These are phyloP conservation scores for Diaporthe citri DNA, from an alignment of 2,329 filamentous ascomycete genomes.

Conservation along the genomic window DNA sequence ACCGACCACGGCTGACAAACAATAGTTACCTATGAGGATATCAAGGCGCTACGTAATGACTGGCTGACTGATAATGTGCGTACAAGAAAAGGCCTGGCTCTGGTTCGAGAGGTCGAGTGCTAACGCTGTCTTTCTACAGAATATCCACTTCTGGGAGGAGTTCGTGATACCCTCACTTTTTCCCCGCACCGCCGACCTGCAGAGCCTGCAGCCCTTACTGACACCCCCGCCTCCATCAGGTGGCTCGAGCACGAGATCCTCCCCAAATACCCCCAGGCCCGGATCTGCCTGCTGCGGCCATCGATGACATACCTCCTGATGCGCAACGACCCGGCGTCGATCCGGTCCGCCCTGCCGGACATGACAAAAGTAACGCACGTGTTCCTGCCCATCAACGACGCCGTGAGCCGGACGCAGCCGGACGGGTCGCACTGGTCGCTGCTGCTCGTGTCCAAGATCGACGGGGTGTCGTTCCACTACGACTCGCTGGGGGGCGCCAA, in stretches of 20 bases:
- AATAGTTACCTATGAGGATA: conserved; percentile 87
- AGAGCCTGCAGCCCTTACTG: conserved; percentile 29
- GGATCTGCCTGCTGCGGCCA: conserved; percentile 91
- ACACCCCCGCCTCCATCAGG: conserved; percentile 52
- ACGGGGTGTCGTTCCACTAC: conserved; percentile 96
- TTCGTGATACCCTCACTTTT: conserved; percentile 58
- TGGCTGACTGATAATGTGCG: conserved; percentile 96
- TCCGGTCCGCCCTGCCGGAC: conserved; percentile 80
- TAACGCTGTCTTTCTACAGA: conserved; percentile 62
- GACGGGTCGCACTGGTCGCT: conserved; percentile 97
- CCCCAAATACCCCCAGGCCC: conserved; percentile 80
- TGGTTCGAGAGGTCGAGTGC: conserved; percentile 24
- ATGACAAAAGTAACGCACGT: conserved; percentile 88
- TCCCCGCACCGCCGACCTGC: conserved; percentile 11
- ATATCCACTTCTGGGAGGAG: conserved; percentile 98
- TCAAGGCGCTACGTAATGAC: conserved; percentile 88
- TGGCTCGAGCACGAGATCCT: conserved; percentile 93
- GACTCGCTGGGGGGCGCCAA: conserved; percentile 87
- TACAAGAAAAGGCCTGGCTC: conserved; percentile 42
- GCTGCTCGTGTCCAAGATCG: conserved; percentile 87
- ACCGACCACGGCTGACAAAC: conserved; percentile 31
- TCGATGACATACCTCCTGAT: conserved; percentile 94
- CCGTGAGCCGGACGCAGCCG: conserved; percentile 78
- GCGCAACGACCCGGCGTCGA: conserved; percentile 69
- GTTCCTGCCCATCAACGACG: conserved; percentile 96